A percentile compares a stretch with the other conserved stretches of the same genome.
Conservation (phyloP, 768 basidiomycete genomes). For the Cystoderma amianthinum region DNA sequence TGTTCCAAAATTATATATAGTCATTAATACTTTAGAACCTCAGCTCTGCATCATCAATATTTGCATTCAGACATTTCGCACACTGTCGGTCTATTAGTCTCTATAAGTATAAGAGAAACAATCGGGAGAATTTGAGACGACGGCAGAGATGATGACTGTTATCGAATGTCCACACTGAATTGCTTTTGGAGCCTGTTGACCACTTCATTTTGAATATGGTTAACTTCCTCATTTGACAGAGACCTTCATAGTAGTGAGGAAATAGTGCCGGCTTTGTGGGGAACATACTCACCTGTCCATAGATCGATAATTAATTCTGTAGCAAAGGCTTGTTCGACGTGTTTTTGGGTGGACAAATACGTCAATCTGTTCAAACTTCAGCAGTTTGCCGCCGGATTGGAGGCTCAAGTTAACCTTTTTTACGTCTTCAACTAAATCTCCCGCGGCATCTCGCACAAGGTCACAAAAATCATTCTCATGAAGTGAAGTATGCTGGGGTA, state of each 20-base stretch:
- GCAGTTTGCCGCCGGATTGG: not conserved
- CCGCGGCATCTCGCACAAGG: slow-evolving; percentile 85
- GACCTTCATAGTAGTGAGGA: slow-evolving; percentile 41
- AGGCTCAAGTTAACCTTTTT: slow-evolving; percentile 49
- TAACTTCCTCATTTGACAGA: slow-evolving; percentile 84
- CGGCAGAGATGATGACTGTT: no score
- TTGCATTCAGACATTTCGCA: not conserved
- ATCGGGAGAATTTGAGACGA: no score
- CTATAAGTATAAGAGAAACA: no score
- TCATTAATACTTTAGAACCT: slow-evolving; percentile 3
- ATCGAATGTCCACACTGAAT: slow-evolving; percentile 86
- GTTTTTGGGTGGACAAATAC: slow-evolving; percentile 88
- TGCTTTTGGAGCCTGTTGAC: slow-evolving; percentile 45
- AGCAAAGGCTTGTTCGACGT: slow-evolving; percentile 71
- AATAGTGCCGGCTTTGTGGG: not conserved
- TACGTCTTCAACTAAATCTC: slow-evolving; percentile 90
- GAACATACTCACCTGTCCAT: slow-evolving; percentile 74
- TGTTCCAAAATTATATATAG: slow-evolving; percentile 3
- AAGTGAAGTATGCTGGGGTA: slow-evolving; percentile 43
- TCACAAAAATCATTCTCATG: slow-evolving; percentile 99
- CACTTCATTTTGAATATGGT: slow-evolving; percentile 66
- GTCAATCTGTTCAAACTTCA: slow-evolving; percentile 61
- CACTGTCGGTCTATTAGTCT: no score
- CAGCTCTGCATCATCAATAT: not conserved
- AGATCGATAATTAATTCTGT: slow-evolving; percentile 89